Conservation (phyloP, 495 filamentous ascomycete genomes). For the Extremus antarcticus region DNA sequence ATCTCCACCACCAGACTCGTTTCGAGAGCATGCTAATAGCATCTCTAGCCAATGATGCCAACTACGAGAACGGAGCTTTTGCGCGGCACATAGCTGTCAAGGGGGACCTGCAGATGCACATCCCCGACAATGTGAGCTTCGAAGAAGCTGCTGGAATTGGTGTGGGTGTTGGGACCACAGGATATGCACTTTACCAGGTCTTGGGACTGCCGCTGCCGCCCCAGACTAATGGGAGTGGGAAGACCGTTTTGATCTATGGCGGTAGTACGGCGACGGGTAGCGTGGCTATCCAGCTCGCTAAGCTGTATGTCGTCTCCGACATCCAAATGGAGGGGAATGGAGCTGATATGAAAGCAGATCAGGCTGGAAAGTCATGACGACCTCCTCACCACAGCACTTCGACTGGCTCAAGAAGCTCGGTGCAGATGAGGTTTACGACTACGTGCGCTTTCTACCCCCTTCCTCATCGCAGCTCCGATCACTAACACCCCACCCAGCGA, state of each 20-base stretch:
- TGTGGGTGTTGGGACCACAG: slow-evolving; percentile 36
- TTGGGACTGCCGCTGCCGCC: slow-evolving; percentile 9
- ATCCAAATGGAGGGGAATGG: not conserved
- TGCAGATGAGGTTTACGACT: slow-evolving; percentile 10
- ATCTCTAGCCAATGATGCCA: slow-evolving; percentile 25
- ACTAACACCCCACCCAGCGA: not conserved
- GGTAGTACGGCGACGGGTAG: slow-evolving; percentile 16
- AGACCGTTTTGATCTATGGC: slow-evolving; percentile 14
- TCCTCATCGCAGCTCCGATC: not conserved
- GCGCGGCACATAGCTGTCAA: slow-evolving; percentile 41
- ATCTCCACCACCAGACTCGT: not conserved
- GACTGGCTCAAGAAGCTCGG: slow-evolving; percentile 5
- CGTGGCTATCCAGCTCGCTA: slow-evolving; percentile 14
- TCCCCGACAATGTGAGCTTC: slow-evolving; percentile 43
- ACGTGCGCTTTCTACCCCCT: not conserved
- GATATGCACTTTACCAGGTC: slow-evolving; percentile 31
- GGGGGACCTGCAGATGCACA: slow-evolving; percentile 37
- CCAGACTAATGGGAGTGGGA: not conserved
- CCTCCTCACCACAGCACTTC: slow-evolving; percentile 16
- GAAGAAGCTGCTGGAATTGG: slow-evolving; percentile 43
- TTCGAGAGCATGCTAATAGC: not conserved
- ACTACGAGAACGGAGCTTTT: slow-evolving; percentile 41
- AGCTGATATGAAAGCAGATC: slow-evolving; percentile 5
- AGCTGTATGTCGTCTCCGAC: slow-evolving; percentile 5
- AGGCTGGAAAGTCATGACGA: slow-evolving; percentile 9